Percentiles rank a stretch among this genome's conserved stretches.
Evolutionary conservation across 2,329 filamentous ascomycete genomes (phyloP).

Genomic region (Diaporthe sp.): DNA sequence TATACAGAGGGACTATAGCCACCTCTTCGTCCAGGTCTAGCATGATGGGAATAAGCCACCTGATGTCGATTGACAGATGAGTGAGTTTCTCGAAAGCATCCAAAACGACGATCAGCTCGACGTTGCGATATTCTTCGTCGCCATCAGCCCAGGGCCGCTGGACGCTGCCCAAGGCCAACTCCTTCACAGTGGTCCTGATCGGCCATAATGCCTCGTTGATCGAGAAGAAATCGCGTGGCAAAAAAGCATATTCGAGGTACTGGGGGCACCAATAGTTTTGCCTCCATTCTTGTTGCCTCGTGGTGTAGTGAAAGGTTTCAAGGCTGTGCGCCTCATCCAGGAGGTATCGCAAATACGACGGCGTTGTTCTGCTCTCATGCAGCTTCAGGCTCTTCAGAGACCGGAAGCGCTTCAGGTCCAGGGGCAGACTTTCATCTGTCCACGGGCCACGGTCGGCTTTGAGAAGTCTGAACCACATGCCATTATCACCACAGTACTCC

Average conservation of each 20-base stretch:
- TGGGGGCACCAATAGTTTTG: neutral
- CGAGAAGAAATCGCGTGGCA: neutral
- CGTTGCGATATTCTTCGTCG: neutral
- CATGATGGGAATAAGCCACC: neutral
- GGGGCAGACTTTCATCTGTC: neutral
- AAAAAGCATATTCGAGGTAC: neutral
- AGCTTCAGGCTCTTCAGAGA: conserved; percentile 8
- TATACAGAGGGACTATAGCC: neutral
- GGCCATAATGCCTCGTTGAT: neutral
- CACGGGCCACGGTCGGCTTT: neutral
- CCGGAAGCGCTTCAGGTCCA: neutral
- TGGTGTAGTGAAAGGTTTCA: neutral
- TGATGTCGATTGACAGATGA: neutral
- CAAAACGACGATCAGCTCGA: neutral
- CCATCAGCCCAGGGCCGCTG: neutral
- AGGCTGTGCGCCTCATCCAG: conserved; percentile 7
- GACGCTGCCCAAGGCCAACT: neutral
- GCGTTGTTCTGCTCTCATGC: neutral
- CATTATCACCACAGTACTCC: neutral
- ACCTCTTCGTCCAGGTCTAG: neutral
- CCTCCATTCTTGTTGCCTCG: conserved; percentile 10
- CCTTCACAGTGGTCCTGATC: neutral
- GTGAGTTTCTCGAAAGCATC: neutral
- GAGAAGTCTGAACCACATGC: conserved; percentile 9
- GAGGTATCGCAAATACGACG: neutral